Conservation (phyloP, 371 early-diverging fungal genomes). For the Mortierella sp. region DNA sequence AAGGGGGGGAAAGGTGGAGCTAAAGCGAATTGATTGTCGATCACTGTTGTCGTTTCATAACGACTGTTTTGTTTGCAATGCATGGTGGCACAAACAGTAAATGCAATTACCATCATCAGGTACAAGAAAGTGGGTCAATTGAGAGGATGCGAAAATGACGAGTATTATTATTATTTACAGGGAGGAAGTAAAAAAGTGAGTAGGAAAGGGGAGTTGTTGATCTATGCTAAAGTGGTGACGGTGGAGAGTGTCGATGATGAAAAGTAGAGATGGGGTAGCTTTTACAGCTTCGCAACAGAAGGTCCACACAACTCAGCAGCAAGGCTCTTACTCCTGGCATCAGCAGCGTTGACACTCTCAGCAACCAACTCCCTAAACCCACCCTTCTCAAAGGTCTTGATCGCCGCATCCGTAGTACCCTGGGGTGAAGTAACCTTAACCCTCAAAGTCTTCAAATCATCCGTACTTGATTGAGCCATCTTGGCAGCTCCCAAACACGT, state of each 20-base stretch:
- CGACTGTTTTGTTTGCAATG: neutral
- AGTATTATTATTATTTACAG: slow-evolving; percentile 3
- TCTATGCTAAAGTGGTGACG: neutral
- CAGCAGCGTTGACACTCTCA: slow-evolving; percentile 79
- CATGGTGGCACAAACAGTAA: neutral
- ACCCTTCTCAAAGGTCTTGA: slow-evolving; percentile 80
- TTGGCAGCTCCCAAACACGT: slow-evolving; percentile 92
- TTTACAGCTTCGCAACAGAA: neutral
- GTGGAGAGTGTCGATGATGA: no score
- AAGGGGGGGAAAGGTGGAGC: neutral
- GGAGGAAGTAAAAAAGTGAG: neutral
- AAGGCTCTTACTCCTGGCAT: slow-evolving; percentile 64
- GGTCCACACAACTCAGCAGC: neutral
- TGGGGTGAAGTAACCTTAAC: slow-evolving; percentile 93
- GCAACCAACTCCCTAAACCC: slow-evolving; percentile 69
- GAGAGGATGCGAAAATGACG: neutral
- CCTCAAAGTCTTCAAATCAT: slow-evolving; percentile 85
- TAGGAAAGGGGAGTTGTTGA: neutral
- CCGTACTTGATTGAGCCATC: slow-evolving; percentile 82
- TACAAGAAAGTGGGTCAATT: neutral
- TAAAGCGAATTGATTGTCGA: neutral
- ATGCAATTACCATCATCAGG: neutral
- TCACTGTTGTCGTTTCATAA: neutral
- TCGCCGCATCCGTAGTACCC: slow-evolving; percentile 94
- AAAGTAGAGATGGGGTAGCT: neutral